phyloP scores from a whole-genome alignment of 345 rosid species.

The Chamaenerion angustifolium region DNA sequence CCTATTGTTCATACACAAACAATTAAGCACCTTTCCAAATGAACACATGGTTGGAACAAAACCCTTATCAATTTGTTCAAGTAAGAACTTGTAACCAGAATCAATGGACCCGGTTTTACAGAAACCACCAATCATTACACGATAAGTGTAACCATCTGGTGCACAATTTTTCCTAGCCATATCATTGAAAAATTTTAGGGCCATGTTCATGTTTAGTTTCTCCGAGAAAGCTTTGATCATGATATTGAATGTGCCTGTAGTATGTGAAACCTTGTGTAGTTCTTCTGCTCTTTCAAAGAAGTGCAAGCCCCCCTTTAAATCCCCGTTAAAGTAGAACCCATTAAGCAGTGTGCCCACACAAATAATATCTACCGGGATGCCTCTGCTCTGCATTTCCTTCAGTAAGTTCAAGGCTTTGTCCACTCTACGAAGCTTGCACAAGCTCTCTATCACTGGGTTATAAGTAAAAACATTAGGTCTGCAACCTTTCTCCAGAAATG shows the following conservation, averaged over 20 bases:
- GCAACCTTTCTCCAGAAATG: slow-evolving; percentile 57
- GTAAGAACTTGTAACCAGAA: slow-evolving; percentile 40
- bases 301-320: slow-evolving; percentile 49
- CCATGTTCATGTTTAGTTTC: slow-evolving; percentile 48
- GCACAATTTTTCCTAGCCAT: slow-evolving; percentile 43
- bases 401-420: slow-evolving; percentile 57
- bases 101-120: slow-evolving; percentile 59
- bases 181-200: slow-evolving; percentile 49
- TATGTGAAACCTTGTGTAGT: slow-evolving; percentile 33
- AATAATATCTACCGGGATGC: slow-evolving; percentile 50
- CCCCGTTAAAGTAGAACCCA: slow-evolving; percentile 54
- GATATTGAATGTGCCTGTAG: slow-evolving; percentile 57
- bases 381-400: slow-evolving; percentile 35
- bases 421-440: slow-evolving; percentile 49
- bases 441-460: slow-evolving; percentile 76
- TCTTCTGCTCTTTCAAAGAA: slow-evolving; percentile 48
- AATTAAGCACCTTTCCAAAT: slow-evolving; percentile 69
- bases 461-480: slow-evolving; percentile 65
- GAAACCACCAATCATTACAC: slow-evolving; percentile 68
- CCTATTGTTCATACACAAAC: slow-evolving; percentile 59
- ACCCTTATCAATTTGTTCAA: slow-evolving; percentile 45
- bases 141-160: slow-evolving; percentile 66
- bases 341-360: slow-evolving; percentile 51
- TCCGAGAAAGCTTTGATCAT: slow-evolving; percentile 56
- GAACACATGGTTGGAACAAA: slow-evolving; percentile 57